Evolutionary conservation across 306 rosid genomes (phyloP).

Genomic region (Quillaja saponaria): DNA sequence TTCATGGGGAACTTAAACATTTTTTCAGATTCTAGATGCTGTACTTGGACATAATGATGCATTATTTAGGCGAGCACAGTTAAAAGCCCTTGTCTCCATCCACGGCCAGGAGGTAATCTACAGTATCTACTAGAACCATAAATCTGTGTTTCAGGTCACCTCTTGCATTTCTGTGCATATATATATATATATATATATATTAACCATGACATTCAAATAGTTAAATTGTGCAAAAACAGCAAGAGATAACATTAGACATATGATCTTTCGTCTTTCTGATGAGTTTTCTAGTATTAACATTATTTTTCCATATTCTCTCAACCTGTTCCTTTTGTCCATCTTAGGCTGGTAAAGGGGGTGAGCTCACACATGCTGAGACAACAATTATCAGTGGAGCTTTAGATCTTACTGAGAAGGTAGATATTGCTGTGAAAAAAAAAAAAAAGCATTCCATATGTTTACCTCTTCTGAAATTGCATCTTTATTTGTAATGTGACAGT

Average conservation of each 20-base stretch:
- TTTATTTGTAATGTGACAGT: slow-evolving; percentile 3
- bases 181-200: slow-evolving; percentile 22
- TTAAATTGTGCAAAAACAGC: neutral
- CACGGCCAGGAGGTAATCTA: slow-evolving; percentile 86
- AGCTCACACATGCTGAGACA: slow-evolving; percentile 93
- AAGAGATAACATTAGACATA: slow-evolving; percentile 14
- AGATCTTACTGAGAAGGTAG: slow-evolving; percentile 90
- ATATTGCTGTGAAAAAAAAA: slow-evolving; percentile 21
- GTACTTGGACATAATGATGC: slow-evolving; percentile 89
- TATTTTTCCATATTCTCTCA: slow-evolving; percentile 10
- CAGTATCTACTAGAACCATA: too few relatives aligned
- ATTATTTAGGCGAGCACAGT: slow-evolving; percentile 86
- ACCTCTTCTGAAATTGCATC: neutral
- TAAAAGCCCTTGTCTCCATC: slow-evolving; percentile 91
- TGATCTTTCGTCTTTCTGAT: slow-evolving; percentile 19
- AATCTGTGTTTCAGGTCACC: slow-evolving; percentile 5
- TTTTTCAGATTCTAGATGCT: slow-evolving; percentile 78
- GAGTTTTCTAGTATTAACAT: slow-evolving; percentile 11
- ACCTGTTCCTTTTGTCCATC: slow-evolving; percentile 25
- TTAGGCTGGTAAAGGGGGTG: slow-evolving; percentile 98
- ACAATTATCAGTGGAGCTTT: slow-evolving; percentile 94
- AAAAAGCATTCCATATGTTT: neutral
- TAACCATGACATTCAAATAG: slow-evolving; percentile 17
- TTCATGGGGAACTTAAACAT: slow-evolving; percentile 72
- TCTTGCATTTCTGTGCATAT: slow-evolving; percentile 16